These are phyloP conservation scores for Trichoderma semiorbis DNA, from an alignment of 2,329 filamentous ascomycete species.

Conservation along the genomic window DNA sequence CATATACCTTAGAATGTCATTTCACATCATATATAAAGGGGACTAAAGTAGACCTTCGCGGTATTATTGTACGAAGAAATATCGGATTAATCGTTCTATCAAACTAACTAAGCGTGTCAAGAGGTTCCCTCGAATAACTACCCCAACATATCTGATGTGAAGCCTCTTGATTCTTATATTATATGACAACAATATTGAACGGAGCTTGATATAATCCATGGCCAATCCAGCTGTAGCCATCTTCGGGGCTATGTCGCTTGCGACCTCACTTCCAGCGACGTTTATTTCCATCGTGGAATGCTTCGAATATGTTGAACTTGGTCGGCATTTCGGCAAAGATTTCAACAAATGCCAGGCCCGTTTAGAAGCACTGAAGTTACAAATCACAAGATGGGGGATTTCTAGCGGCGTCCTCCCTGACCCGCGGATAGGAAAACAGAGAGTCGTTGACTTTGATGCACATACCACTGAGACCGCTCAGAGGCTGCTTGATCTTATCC, in stretches of 20 bases:
- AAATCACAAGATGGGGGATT: background rate
- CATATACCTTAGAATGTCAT: too few species aligned
- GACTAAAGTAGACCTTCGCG: background rate
- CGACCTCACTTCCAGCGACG: background rate
- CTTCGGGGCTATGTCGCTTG: background rate
- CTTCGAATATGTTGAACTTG: background rate
- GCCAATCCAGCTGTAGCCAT: background rate
- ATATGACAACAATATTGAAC: background rate
- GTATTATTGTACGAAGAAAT: background rate
- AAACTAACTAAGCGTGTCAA: too few species aligned
- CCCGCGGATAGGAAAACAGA: too few species aligned
- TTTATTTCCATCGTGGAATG: background rate
- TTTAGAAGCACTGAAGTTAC: background rate
- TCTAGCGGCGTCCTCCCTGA: background rate
- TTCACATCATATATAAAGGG: background rate
- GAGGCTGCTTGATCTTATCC: background rate
- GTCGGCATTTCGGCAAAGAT: background rate
- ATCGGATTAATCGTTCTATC: background rate
- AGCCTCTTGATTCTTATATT: background rate
- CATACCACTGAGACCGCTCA: background rate
- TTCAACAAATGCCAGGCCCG: background rate
- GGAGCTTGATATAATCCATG: background rate
- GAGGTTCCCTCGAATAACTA: background rate
- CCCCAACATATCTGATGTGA: background rate
- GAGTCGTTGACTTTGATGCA: background rate